Conservation (phyloP, 2,329 filamentous ascomycete genomes). For the Talaromyces marneffei region DNA sequence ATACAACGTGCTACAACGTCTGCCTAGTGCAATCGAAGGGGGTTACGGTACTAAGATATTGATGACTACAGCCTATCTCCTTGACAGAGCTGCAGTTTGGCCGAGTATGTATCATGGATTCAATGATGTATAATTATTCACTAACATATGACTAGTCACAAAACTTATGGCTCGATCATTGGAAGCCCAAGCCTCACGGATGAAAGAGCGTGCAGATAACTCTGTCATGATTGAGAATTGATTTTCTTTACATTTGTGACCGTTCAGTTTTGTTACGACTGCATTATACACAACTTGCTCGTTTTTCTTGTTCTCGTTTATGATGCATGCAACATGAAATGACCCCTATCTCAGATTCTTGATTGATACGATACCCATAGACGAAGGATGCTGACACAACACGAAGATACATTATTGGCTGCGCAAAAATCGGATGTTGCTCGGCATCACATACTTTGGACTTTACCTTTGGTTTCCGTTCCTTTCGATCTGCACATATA, state of each 20-base stretch:
- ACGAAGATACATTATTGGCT: neutral
- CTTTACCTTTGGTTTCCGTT: neutral
- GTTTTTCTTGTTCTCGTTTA: conserved; percentile 3
- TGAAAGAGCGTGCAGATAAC: conserved; percentile 52
- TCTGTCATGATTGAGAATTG: conserved; percentile 28
- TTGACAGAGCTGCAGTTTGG: conserved; percentile 88
- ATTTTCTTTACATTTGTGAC: conserved; percentile 12
- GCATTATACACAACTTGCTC: conserved; percentile 4
- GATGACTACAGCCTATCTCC: conserved; percentile 75
- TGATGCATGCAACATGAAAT: conserved; percentile 7
- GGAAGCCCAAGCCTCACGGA: conserved; percentile 58
- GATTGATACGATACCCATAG: conserved; percentile 14
- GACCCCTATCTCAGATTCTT: conserved; percentile 1
- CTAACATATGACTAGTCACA: conserved; percentile 47
- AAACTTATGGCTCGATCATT: conserved; percentile 63
- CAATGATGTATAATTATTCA: neutral
- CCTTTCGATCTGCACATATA: neutral
- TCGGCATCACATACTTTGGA: neutral
- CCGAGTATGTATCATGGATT: conserved; percentile 57
- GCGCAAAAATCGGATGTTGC: neutral
- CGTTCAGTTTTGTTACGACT: conserved; percentile 3
- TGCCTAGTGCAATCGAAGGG: conserved; percentile 57
- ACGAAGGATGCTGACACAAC: conserved; percentile 12
- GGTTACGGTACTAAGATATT: conserved; percentile 83
- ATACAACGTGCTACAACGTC: conserved; percentile 45